These are phyloP conservation scores for Polyrhizophydium stewartii DNA, from an alignment of 371 early-diverging fungal genomes.

Conservation along the genomic window DNA sequence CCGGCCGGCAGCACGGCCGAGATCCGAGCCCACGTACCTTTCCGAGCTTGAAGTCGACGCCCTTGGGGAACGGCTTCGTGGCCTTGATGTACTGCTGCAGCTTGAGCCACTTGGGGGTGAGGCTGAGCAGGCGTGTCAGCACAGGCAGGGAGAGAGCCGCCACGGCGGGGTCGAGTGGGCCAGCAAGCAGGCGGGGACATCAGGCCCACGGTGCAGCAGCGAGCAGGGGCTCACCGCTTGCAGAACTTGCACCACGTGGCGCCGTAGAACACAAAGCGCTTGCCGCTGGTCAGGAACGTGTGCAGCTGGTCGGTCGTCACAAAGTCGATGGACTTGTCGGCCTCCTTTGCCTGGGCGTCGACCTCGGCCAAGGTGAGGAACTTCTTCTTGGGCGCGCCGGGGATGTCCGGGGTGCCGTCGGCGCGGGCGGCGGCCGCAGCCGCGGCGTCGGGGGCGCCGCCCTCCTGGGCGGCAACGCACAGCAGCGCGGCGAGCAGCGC, in stretches of 20 bases:
- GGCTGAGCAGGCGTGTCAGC: background rate
- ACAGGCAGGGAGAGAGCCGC: background rate
- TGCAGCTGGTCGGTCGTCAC: background rate
- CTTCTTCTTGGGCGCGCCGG: background rate
- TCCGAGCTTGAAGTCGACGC: constrained; percentile 1
- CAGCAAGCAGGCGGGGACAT: no score
- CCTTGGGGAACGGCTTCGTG: background rate
- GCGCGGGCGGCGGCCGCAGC: no score
- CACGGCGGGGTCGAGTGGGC: no score
- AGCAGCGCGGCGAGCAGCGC: no score
- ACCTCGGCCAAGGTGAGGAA: constrained; percentile 2
- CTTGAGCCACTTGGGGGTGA: constrained; percentile 11
- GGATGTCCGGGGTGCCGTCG: background rate
- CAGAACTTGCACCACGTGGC: constrained; percentile 14
- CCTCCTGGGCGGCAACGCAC: no score
- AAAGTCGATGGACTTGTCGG: constrained; percentile 7
- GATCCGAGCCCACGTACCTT: no score
- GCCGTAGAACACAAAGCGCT: constrained; percentile 12
- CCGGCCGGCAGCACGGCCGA: no score
- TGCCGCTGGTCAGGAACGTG: background rate
- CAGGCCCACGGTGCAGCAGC: no score
- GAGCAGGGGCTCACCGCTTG: constrained; percentile 2
- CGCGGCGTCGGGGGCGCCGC: no score
- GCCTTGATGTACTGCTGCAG: constrained; percentile 3
- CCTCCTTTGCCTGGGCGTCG: constrained; percentile 5